Base-by-base conservation (phyloP, 2,329 filamentous ascomycete genomes). In the Pseudogymnoascus sp. region DNA sequence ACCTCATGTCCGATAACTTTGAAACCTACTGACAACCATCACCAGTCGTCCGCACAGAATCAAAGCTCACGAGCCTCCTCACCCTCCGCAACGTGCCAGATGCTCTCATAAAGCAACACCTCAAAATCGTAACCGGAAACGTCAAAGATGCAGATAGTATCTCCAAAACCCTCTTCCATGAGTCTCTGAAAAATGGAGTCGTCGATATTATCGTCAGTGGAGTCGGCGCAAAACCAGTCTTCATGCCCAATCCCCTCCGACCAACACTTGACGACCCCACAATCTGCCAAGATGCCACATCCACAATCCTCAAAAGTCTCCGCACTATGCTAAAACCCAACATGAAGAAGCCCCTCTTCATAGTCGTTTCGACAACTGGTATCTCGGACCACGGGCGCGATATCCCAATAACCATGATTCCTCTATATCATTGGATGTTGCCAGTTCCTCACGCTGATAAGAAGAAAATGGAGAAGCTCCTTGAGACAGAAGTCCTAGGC, bases 391-490 rank as follows among this genome's bases (percentile, higher is more conserved):
- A 66, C 33, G 74, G 69, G 5, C 66, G 76, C 0, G 80, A 81
- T 63, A 68, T 78, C 37, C 79, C 80, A 1, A 58, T 79, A 4
- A 61, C 72, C 0, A 69, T 78, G 64, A 41, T 71, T 2, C 78
- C 78, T 0, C 62, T 82, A 6, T 82, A 82, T 65, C 68, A 73
- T 8, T 63, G 70, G 43, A 61, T 77, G 37, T 69, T 82, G 3
- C 65, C 66, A 36, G 70, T 71, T 25, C 76, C 80, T 9, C 79
- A 80, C 65, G 68, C 61, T 6, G 80, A 82, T 64, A 83, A 82
- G 71, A 69, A 67, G 57, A 71, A 67, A 33, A 80, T 80, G 77
- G 80, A 82, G 69, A 38, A 15, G 36, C 8, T 38, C 15, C 3
- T 38, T 38, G 36, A 15, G 15, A 18, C 36, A 1, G 15, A 9